Conservation (phyloP, 2,329 filamentous ascomycete species). For the Diatrype stigma region DNA sequence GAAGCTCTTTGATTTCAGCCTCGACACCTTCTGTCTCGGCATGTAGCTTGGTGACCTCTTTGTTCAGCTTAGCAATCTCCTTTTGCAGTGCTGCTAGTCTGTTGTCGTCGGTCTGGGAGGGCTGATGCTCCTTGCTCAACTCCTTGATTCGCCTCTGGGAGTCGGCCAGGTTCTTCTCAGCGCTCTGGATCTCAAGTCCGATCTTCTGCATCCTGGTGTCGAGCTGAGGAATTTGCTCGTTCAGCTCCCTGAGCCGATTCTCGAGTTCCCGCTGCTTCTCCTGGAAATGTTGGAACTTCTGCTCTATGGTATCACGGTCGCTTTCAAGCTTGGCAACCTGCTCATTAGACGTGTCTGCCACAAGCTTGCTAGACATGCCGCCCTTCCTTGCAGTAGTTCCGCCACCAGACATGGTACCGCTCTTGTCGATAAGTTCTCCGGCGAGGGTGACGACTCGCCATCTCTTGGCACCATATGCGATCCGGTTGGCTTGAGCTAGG, state of each 20-base stretch:
- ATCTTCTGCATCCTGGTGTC: slow-evolving; percentile 93
- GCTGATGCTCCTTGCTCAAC: slow-evolving; percentile 73
- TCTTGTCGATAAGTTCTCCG: slow-evolving; percentile 94
- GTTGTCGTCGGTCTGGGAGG: slow-evolving; percentile 73
- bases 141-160: slow-evolving; percentile 82
- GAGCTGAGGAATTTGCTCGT: slow-evolving; percentile 74
- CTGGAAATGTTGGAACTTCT: slow-evolving; percentile 79
- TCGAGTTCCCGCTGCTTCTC: slow-evolving; percentile 80
- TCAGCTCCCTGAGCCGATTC: slow-evolving; percentile 64
- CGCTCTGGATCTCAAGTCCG: slow-evolving; percentile 80
- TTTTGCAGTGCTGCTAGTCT: slow-evolving; percentile 71
- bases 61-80: slow-evolving; percentile 69
- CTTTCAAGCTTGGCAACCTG: slow-evolving; percentile 82
- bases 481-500: slow-evolving; percentile 92
- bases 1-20: slow-evolving; percentile 84
- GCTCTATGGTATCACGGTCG: slow-evolving; percentile 80
- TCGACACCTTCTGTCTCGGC: slow-evolving; percentile 86
- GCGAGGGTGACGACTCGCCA: slow-evolving; percentile 97
- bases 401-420: slow-evolving; percentile 97
- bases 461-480: slow-evolving; percentile 87
- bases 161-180: slow-evolving; percentile 78
- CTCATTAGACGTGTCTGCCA: slow-evolving; percentile 81
- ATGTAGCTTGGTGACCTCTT: slow-evolving; percentile 75
- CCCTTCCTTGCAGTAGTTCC: slow-evolving; percentile 86
- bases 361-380: slow-evolving; percentile 93